Percentiles rank a stretch among this genome's conserved stretches.
Conservation (phyloP, 495 filamentous ascomycete genomes). For the Aspergillus sclerotioniger region DNA sequence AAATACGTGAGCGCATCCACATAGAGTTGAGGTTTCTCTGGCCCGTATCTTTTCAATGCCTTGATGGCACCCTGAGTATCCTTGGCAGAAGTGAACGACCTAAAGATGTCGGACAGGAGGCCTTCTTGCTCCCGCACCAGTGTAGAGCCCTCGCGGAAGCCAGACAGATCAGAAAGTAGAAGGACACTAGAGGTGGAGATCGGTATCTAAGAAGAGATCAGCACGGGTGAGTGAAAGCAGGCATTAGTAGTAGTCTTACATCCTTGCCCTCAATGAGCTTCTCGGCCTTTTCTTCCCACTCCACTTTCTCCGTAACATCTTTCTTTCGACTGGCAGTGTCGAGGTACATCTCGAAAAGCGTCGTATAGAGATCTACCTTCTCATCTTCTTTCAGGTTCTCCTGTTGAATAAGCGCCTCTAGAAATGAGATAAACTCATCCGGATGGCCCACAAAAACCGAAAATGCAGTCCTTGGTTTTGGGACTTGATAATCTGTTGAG, state of each 20-base stretch:
- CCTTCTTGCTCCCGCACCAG: constrained; percentile 93
- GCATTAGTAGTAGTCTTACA: constrained; percentile 34
- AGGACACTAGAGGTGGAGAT: constrained; percentile 95
- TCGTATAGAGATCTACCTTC: constrained; percentile 85
- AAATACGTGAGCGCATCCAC: constrained; percentile 91
- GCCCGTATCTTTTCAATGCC: constrained; percentile 86
- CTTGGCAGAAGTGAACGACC: constrained; percentile 90
- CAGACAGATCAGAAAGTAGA: constrained; percentile 84
- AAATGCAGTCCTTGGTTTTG: constrained; percentile 87
- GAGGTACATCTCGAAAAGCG: constrained; percentile 96
- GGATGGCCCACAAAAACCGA: constrained; percentile 95
- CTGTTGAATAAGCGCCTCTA: constrained; percentile 77
- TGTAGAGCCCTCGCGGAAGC: constrained; percentile 86
- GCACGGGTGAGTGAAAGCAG: constrained; percentile 15
- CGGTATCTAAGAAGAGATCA: constrained; percentile 51
- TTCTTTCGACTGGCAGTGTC: constrained; percentile 78
- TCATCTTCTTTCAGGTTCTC: constrained; percentile 66
- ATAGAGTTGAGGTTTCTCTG: constrained; percentile 89
- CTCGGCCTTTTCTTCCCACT: constrained; percentile 91
- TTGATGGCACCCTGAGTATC: constrained; percentile 88
- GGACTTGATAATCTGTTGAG: constrained; percentile 44
- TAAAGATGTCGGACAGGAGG: constrained; percentile 90
- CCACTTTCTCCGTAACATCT: constrained; percentile 60
- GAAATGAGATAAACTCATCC: constrained; percentile 82
- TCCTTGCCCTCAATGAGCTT: constrained; percentile 72